Base-by-base conservation (phyloP, 2,329 filamentous ascomycete genomes). In the Geosmithia flava region DNA sequence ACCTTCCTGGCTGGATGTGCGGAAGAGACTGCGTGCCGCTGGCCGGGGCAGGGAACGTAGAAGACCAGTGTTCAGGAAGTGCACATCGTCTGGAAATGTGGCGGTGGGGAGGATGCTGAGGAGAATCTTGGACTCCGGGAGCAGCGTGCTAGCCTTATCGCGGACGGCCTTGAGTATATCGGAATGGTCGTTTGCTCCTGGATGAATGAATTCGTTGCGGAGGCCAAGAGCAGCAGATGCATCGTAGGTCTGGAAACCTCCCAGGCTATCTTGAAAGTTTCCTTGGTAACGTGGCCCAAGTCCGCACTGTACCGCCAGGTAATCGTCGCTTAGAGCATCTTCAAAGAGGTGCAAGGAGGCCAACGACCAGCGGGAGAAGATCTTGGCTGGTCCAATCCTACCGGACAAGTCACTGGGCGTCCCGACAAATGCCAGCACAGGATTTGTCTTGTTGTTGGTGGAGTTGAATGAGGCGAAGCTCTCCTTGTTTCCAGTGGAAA, bases 191-290 rank as follows among this genome's bases (percentile, higher is more conserved):
- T 95, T 88, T 59, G 89, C 94, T 13, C 89, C 90, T 1, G 87
- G 84, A 63, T 95, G 87, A 39, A 95, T 74, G 47, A 89, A 80
- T 59, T 98, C 93, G 57, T 97, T 97, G 44, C 91, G 84, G 47
- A 96, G 75, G 50, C 94, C 93, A 40, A 98, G 70, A 48, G 87
- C 83, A 7, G 93, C 91, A 1, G 93, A 97, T 7, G 93, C 91
- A 57, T 86, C 81, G 60, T 98, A 98, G 0, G 94, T 98, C 60
- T 97, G 89, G 58, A 98, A 95, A 2, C 89, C 91, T 5, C 94
- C 93, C 15, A 98, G 75, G 55, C 88, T 93, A 59, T 98, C 93
- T 65, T 98, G 93, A 56, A 95, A 95, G 60, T 98, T 98, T 16
- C 93, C 93, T 59, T 88, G 83, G 56, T 98, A 98, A 45, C 88